Conservation (phyloP, 768 basidiomycete genomes). For the Phanerochaete sordida region DNA sequence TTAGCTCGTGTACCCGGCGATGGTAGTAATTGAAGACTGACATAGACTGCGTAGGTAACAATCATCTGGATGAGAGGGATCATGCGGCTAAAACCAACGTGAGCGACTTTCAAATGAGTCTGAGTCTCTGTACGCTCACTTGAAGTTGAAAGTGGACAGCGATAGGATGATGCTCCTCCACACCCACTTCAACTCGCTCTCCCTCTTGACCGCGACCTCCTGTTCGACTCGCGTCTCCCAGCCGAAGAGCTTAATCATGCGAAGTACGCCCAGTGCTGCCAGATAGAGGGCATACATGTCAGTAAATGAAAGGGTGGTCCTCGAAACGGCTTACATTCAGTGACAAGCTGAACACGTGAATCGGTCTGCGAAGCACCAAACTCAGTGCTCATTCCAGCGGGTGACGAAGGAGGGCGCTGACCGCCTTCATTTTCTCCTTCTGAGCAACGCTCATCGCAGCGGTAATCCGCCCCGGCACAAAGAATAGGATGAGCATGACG, state of each 20-base stretch:
- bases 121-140: slow-evolving; percentile 33
- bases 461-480: slow-evolving; percentile 39
- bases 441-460: slow-evolving; percentile 33
- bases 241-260: slow-evolving; percentile 47
- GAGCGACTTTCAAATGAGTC: too few species aligned
- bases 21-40: not conserved
- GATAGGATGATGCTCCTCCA: slow-evolving; percentile 51
- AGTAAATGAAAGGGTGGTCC: not conserved
- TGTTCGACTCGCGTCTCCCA: slow-evolving; percentile 44
- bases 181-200: slow-evolving; percentile 53
- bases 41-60: slow-evolving; percentile 9
- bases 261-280: slow-evolving; percentile 28
- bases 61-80: slow-evolving; percentile 10
- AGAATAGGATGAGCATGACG: slow-evolving; percentile 37
- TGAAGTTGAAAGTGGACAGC: slow-evolving; percentile 38
- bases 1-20: not conserved
- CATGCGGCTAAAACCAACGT: not conserved
- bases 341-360: slow-evolving; percentile 30
- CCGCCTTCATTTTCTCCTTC: slow-evolving; percentile 36
- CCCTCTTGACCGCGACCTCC: slow-evolving; percentile 53
- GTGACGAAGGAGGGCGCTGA: slow-evolving; percentile 4
- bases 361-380: slow-evolving; percentile 34
- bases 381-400: not conserved
- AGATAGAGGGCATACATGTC: not conserved
- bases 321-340: not conserved